Conservation (phyloP, 345 rosid species). For the Cardamine occulta region DNA sequence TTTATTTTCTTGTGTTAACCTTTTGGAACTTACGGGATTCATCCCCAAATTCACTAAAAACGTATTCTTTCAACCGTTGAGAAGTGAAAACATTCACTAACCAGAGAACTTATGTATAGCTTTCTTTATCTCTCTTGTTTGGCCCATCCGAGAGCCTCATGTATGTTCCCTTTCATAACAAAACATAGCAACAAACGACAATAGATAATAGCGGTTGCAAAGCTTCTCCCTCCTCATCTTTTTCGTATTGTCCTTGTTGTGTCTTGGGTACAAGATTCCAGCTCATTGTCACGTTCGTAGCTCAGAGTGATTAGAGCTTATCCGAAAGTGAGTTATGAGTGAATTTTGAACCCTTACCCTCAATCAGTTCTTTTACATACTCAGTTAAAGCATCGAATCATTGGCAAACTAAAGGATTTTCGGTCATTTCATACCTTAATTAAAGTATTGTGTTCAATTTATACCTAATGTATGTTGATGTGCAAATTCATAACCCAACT, state of each 20-base stretch:
- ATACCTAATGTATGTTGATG: too few species aligned
- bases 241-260: constrained; percentile 24
- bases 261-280: constrained; percentile 7
- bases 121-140: constrained; percentile 10
- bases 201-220: background rate
- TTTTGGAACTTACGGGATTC: background rate
- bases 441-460: too few species aligned
- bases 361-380: background rate
- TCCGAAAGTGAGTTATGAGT: constrained; percentile 8
- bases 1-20: background rate
- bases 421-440: too few species aligned
- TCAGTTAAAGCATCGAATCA: background rate
- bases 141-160: background rate
- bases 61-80: background rate
- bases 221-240: constrained; percentile 18
- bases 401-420: too few species aligned
- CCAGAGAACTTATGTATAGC: background rate
- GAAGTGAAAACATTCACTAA: constrained; percentile 4
- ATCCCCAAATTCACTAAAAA: background rate
- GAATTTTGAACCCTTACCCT: constrained; percentile 9
- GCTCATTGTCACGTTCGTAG: constrained; percentile 33
- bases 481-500: too few species aligned
- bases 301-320: constrained; percentile 13
- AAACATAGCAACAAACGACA: constrained; percentile 26
- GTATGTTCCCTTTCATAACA: constrained; percentile 18